Conservation (phyloP, 441 rosid species). For the Manihot esculenta region DNA sequence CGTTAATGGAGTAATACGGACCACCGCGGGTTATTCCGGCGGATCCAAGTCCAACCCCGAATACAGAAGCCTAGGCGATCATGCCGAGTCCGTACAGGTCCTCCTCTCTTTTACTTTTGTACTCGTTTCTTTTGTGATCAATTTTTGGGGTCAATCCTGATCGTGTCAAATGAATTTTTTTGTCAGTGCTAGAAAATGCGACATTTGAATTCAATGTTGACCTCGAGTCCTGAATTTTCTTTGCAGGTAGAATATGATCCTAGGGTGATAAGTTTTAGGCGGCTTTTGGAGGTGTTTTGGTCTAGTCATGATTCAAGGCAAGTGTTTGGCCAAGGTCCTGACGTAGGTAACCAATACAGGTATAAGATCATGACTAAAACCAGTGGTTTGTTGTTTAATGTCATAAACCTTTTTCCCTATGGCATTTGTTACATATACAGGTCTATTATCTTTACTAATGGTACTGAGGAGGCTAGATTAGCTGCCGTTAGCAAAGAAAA, state of each 20-base stretch:
- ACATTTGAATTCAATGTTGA: not conserved
- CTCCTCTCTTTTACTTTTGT: not conserved
- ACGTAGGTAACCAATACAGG: constrained; percentile 92
- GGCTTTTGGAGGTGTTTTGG: constrained; percentile 87
- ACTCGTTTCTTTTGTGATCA: not conserved
- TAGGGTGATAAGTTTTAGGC: constrained; percentile 45
- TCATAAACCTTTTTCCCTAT: not conserved
- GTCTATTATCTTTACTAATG: constrained; percentile 78
- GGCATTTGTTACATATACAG: constrained; percentile 30
- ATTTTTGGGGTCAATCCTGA: no score
- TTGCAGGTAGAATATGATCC: constrained; percentile 88
- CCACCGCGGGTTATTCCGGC: constrained; percentile 73
- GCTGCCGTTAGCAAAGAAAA: constrained; percentile 76
- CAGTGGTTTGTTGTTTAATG: not conserved
- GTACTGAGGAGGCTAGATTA: constrained; percentile 71
- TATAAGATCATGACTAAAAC: constrained; percentile 1
- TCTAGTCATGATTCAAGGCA: constrained; percentile 84
- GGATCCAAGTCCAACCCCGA: constrained; percentile 73
- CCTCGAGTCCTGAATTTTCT: not conserved
- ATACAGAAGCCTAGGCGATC: constrained; percentile 71
- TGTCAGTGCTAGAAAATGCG: no score
- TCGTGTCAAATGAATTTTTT: no score
- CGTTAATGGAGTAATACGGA: constrained; percentile 70
- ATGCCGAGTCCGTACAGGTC: constrained; percentile 89
- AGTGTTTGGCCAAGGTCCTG: constrained; percentile 95